These are phyloP conservation scores for Lipomyces mesembrius DNA, from an alignment of 805 yeast species.

Conservation along the genomic window DNA sequence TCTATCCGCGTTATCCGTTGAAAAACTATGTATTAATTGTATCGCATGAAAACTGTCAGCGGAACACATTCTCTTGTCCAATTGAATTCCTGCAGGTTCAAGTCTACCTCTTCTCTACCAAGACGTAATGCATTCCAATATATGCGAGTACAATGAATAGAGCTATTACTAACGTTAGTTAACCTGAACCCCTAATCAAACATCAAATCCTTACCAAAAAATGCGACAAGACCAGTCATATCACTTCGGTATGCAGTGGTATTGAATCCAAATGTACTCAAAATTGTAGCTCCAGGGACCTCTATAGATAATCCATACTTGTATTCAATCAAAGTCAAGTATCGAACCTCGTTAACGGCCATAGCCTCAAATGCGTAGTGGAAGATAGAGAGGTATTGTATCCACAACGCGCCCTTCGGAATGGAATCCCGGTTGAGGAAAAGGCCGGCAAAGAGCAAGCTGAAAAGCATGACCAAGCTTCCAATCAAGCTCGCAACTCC, in stretches of 20 bases:
- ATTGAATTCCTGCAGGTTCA: no score
- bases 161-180: slow-evolving; percentile 32
- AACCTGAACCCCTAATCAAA: background rate
- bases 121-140: slow-evolving; percentile 68
- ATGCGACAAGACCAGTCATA: slow-evolving; percentile 59
- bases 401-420: slow-evolving; percentile 58
- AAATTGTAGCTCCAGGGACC: slow-evolving; percentile 96
- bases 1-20: background rate
- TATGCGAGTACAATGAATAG: slow-evolving; percentile 73
- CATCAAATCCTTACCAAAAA: slow-evolving; percentile 47
- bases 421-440: slow-evolving; percentile 81
- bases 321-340: slow-evolving; percentile 78
- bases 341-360: slow-evolving; percentile 88
- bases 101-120: slow-evolving; percentile 70
- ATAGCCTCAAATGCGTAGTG: slow-evolving; percentile 96
- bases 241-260: slow-evolving; percentile 77
- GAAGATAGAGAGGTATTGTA: slow-evolving; percentile 85
- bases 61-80: background rate
- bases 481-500: slow-evolving; percentile 92
- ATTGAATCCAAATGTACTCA: slow-evolving; percentile 92
- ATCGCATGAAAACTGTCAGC: background rate
- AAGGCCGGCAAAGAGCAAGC: slow-evolving; percentile 89
- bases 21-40: background rate
- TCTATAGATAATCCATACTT: slow-evolving; percentile 93
- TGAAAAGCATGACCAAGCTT: slow-evolving; percentile 79